Base-by-base conservation (phyloP, 805 yeast genomes). In the Sungouiozyma ichnusensis region DNA sequence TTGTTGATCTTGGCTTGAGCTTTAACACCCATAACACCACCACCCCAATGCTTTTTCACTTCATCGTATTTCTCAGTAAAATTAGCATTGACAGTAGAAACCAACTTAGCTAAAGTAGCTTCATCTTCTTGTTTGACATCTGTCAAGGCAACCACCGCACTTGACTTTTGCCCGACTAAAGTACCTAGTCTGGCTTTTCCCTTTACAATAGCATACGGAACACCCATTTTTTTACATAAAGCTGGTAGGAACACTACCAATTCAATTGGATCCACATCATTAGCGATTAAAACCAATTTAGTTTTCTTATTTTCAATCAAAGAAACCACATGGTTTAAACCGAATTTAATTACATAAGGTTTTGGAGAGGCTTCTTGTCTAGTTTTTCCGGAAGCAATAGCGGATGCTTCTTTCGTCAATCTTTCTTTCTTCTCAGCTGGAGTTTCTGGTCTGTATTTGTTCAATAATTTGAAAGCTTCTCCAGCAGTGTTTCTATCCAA, bases 361-460 rank as follows among this genome's bases (percentile, higher is more conserved):
- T 90, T 90, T 68, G 87, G 81, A 60, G 96, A 86, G 60, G 81
- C 96, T 60, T 88, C 97, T 74, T 85, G 86, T 71, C 85, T 88
- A 73, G 85, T 77, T 80, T 88, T 87, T 71, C 97, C 97, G 67
- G 85, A 96, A 52, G 95, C 95, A 65, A 87, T 79, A 60, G 95
- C 97, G 63, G 95, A 95, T 55, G 97, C 95, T 77, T 90, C 97
- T 76, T 84, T 85, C 73, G 90, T 82, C 66, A 90, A 81, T 78
- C 97, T 87, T 77, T 86, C 95, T 81, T 87, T 87, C 94, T 90
- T 90, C 77, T 90, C 96, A 66, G 86, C 82, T 64, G 80, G 64
- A 54, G 95, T 84, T 79, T 90, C 97, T 66, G 97, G 97, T 76
- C 95, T 81, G 85, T 90, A 90, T 78, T 90, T 90, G 94, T 86